Evolutionary conservation across 495 filamentous ascomycete genomes (phyloP), one percentile per base, ranked within the genome.

Genomic region (Penicillium flavigenum): DNA sequence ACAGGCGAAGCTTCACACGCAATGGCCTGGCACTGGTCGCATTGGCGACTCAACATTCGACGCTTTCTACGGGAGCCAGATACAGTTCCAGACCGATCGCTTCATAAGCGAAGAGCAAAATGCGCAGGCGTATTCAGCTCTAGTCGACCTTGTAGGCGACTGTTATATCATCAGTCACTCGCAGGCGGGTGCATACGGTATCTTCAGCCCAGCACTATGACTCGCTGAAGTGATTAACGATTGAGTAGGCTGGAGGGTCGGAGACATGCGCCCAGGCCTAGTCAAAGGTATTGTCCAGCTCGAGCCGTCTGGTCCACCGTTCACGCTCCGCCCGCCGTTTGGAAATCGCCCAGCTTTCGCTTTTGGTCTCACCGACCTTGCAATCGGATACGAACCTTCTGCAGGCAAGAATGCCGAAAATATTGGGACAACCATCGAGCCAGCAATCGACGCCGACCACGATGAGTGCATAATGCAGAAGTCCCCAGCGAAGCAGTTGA

Each of bases 31-130:
- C 32, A 69, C 67, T 8, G 81, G 81, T 7, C 53, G 48, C 2
- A 69, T 70, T 27, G 78, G 78, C 31, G 79, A 84, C 63, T 69
- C 78, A 1, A 63, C 73, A 43, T 83, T 84, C 63, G 79, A 83
- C 58, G 59, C 68, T 20, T 74, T 67, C 57, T 76, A 71, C 57
- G 61, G 61, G n/a, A 60, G 52, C 16, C 57, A 67, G 42, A 54
- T 76, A 24, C 72, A 64, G 19, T 70, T 60, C 24, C 51, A 62
- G 26, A 58, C 52, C 19, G 58, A 73, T 22, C 48, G 48, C 34
- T 51, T 51, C 48, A 51, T 51, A 26, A 51, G 31, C 55, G 75
- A 63, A 57, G 56, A 47, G 54, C 46, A n/a, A 66, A 66, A 45
- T 50, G 60, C 20, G 48, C 59, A 31, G 58, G 72, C 47, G 55